Evolutionary conservation across 305 asterid genomes (phyloP).

Genomic region (Fraxinus paxiana): DNA sequence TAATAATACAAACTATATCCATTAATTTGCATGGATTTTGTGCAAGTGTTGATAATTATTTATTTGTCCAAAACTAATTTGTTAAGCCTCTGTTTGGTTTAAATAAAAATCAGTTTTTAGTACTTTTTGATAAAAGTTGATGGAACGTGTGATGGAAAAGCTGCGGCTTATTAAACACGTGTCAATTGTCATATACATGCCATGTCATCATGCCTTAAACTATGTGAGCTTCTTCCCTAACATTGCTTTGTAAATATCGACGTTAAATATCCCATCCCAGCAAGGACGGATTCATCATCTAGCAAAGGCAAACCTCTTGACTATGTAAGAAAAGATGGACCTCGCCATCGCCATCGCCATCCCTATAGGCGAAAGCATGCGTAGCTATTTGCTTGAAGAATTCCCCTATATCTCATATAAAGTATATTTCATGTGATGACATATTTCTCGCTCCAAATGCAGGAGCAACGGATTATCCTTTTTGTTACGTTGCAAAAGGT

Average conservation of each 20-base stretch:
- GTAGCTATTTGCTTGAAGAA: background rate
- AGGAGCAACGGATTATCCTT: background rate
- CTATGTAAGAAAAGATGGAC: background rate
- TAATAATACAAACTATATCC: background rate
- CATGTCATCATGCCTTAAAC: too few species aligned
- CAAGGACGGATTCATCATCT: background rate
- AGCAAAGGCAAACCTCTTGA: background rate
- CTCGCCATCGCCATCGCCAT: background rate
- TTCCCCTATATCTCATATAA: background rate
- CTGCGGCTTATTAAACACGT: background rate
- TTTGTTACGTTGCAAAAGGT: background rate
- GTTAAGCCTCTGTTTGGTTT: background rate
- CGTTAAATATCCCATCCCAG: background rate
- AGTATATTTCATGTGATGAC: background rate
- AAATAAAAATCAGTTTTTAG: too few species aligned
- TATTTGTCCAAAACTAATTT: background rate
- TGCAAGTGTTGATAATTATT: background rate
- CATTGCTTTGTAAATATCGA: background rate
- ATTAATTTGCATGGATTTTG: background rate
- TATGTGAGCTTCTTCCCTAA: background rate
- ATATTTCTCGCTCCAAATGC: background rate
- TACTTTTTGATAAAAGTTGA: background rate
- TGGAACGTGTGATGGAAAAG: background rate
- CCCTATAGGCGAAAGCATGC: background rate
- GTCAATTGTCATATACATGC: background rate